Evolutionary conservation across 2,329 filamentous ascomycete species (phyloP).

Genomic region (Phialocephala sp.): DNA sequence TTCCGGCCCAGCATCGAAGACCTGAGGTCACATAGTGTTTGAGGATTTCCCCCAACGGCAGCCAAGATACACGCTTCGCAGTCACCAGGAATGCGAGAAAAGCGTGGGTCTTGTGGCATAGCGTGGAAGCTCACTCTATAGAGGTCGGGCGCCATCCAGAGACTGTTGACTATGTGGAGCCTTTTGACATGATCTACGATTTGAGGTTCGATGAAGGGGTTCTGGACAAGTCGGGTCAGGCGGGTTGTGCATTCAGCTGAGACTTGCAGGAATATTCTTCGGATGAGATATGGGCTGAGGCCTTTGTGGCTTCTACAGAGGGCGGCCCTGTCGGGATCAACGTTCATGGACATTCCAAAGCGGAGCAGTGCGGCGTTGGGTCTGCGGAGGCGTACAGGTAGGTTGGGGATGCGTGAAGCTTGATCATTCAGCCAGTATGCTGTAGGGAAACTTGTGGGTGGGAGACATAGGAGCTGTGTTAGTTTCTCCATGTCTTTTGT

Average conservation of each 20-base stretch:
- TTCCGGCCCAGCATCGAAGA: slow-evolving; percentile 50
- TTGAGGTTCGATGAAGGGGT: slow-evolving; percentile 26
- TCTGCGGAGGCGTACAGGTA: slow-evolving; percentile 28
- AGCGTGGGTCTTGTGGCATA: slow-evolving; percentile 39
- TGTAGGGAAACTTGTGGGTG: background rate
- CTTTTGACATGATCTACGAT: slow-evolving; percentile 24
- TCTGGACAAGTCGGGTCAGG: slow-evolving; percentile 36
- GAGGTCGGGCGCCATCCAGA: slow-evolving; percentile 45
- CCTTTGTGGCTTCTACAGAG: slow-evolving; percentile 50
- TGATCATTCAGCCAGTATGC: slow-evolving; percentile 27
- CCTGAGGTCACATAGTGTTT: slow-evolving; percentile 52
- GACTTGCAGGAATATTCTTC: slow-evolving; percentile 50
- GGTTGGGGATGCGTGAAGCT: slow-evolving; percentile 15
- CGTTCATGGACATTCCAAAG: slow-evolving; percentile 17
- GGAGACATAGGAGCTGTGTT: slow-evolving; percentile 24
- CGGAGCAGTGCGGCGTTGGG: slow-evolving; percentile 23
- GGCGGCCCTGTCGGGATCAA: slow-evolving; percentile 30
- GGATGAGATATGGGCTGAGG: slow-evolving; percentile 52
- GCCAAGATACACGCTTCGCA: slow-evolving; percentile 62
- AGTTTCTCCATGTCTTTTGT: slow-evolving; percentile 13
- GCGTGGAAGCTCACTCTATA: slow-evolving; percentile 46
- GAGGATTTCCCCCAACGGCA: slow-evolving; percentile 51
- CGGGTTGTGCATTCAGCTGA: slow-evolving; percentile 49
- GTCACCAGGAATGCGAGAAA: slow-evolving; percentile 42
- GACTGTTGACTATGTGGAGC: slow-evolving; percentile 34